A percentile compares a stretch with the other conserved stretches of the same genome.
These are phyloP conservation scores for Bryoglossum gracile DNA, from an alignment of 495 filamentous ascomycete genomes.

Conservation along the genomic window DNA sequence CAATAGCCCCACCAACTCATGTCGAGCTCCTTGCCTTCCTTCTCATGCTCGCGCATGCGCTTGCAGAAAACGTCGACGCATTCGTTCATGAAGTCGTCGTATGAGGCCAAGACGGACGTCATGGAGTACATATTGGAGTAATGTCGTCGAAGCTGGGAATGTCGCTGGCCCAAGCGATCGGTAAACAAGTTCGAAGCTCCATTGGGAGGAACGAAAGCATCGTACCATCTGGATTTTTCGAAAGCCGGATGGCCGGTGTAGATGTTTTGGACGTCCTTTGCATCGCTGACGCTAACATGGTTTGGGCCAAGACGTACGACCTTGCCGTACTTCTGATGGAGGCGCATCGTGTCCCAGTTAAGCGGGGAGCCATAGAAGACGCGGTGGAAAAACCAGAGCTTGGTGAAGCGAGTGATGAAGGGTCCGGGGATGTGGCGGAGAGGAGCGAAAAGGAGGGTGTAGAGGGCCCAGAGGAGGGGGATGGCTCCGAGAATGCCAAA, in stretches of 20 bases:
- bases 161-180: not conserved
- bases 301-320: not conserved
- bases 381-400: not conserved
- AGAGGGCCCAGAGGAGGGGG: not conserved
- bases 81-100: not conserved
- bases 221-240: not conserved
- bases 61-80: not conserved
- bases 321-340: not conserved
- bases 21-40: not conserved
- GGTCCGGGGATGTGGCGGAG: not conserved
- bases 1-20: not conserved
- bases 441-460: not conserved
- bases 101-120: not conserved
- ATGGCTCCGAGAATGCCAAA: not conserved
- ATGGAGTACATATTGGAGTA: not conserved
- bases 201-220: not conserved
- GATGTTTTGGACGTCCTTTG: not conserved
- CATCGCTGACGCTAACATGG: not conserved
- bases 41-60: not conserved
- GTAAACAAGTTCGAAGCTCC: not conserved
- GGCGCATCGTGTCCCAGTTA: not conserved
- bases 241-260: not conserved
- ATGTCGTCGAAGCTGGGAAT: not conserved
- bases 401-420: not conserved
- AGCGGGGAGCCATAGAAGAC: not conserved